Percentiles rank a stretch among this genome's conserved stretches.
Evolutionary conservation across 2,329 filamentous ascomycete species (phyloP).

Genomic region (Graphilbum ipis-grandicollis): DNA sequence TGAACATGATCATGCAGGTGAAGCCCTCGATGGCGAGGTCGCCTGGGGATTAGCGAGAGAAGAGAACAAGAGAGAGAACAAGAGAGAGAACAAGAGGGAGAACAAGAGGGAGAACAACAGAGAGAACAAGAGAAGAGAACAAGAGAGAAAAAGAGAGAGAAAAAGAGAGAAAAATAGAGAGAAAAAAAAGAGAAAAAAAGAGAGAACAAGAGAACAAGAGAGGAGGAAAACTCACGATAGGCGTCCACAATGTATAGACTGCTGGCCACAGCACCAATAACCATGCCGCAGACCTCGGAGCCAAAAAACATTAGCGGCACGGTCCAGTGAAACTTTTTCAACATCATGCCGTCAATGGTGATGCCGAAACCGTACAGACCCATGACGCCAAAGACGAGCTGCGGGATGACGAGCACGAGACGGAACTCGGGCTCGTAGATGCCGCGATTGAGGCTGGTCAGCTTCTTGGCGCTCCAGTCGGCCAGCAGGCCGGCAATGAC

Average conservation of each 20-base stretch:
- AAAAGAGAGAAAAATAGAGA: too few relatives aligned
- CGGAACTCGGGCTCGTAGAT: constrained; percentile 87
- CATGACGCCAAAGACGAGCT: constrained; percentile 58
- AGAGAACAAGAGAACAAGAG: too few relatives aligned
- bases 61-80: constrained; percentile 3
- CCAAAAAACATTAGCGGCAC: constrained; percentile 70
- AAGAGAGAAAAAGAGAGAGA: constrained; percentile 2
- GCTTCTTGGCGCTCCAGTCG: constrained; percentile 51
- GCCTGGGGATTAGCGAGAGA: constrained; percentile 22
- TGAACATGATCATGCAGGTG: constrained; percentile 81
- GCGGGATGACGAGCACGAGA: constrained; percentile 65
- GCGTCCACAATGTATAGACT: constrained; percentile 86
- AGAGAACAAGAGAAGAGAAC: too few relatives aligned
- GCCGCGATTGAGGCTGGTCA: constrained; percentile 62
- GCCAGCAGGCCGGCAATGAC: constrained; percentile 54
- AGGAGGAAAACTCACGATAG: constrained; percentile 47
- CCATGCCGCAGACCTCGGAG: constrained; percentile 76
- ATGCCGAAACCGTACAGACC: constrained; percentile 77
- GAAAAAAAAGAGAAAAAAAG: too few relatives aligned
- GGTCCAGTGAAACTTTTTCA: constrained; percentile 46
- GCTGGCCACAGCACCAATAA: constrained; percentile 72
- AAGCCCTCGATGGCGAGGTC: constrained; percentile 77
- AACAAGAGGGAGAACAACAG: too few relatives aligned
- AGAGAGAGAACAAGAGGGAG: too few relatives aligned
- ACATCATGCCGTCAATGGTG: constrained; percentile 42